Conservation (phyloP, 768 basidiomycete genomes). For the Lactarius tabidus region DNA sequence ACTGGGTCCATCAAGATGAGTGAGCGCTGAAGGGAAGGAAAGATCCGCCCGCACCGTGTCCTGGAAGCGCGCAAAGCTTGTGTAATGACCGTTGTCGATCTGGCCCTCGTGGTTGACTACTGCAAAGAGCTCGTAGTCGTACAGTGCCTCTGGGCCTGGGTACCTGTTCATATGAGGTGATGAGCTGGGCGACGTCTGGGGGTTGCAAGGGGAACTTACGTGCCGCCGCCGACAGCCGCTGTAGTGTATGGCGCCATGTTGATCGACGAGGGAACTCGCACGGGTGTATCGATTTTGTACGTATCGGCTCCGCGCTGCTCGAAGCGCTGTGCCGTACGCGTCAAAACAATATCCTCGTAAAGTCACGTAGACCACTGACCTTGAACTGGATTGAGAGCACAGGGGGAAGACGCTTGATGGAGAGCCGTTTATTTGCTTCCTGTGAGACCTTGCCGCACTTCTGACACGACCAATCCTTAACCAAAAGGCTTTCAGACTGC, state of each 20-base stretch:
- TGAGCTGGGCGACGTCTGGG: neutral
- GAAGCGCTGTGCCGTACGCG: slow-evolving; percentile 61
- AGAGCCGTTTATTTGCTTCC: slow-evolving; percentile 82
- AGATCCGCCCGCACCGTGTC: slow-evolving; percentile 60
- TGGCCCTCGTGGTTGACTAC: slow-evolving; percentile 95
- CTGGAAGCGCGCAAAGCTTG: slow-evolving; percentile 76
- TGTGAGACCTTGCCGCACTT: slow-evolving; percentile 75
- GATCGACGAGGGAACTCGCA: slow-evolving; percentile 77
- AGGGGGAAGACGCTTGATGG: slow-evolving; percentile 79
- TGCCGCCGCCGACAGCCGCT: slow-evolving; percentile 45
- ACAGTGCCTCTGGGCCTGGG: slow-evolving; percentile 62
- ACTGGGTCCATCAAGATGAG: slow-evolving; percentile 41
- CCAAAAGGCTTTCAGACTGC: slow-evolving; percentile 75
- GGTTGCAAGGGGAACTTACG: slow-evolving; percentile 7
- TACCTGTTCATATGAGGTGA: slow-evolving; percentile 32
- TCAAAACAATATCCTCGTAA: slow-evolving; percentile 4
- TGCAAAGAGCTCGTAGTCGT: slow-evolving; percentile 87
- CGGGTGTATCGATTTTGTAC: slow-evolving; percentile 78
- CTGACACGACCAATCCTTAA: slow-evolving; percentile 79
- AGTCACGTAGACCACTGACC: slow-evolving; percentile 39
- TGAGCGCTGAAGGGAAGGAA: neutral
- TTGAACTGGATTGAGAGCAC: slow-evolving; percentile 96
- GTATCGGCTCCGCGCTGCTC: slow-evolving; percentile 62
- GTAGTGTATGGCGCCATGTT: slow-evolving; percentile 90
- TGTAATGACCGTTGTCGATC: slow-evolving; percentile 94